Evolutionary conservation across 306 rosid genomes (phyloP).

Genomic region (Quercus rubra): DNA sequence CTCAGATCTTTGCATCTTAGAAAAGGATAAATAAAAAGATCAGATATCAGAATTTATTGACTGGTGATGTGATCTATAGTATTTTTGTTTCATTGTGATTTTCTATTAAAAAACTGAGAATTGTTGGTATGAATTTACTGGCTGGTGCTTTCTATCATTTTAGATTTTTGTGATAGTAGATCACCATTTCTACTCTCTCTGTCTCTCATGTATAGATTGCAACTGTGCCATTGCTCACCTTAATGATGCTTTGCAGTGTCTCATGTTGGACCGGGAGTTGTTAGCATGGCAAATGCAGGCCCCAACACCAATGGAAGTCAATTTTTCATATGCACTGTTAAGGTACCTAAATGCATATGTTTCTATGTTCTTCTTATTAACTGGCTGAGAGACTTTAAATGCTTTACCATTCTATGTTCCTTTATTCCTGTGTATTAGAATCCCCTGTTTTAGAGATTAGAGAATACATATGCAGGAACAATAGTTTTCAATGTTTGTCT

Average conservation of each 20-base stretch:
- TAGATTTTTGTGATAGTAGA: background rate
- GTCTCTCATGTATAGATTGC: background rate
- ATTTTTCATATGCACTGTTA: constrained; percentile 91
- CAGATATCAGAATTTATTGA: background rate
- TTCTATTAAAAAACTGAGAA: background rate
- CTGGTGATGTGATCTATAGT: no score
- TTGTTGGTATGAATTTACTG: background rate
- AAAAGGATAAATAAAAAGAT: background rate
- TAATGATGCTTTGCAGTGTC: constrained; percentile 50
- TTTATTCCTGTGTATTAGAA: background rate
- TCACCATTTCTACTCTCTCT: background rate
- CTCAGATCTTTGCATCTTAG: background rate
- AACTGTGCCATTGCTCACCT: constrained; percentile 6
- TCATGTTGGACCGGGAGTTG: constrained; percentile 80
- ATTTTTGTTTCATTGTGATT: no score
- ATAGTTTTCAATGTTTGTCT: background rate
- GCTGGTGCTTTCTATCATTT: background rate
- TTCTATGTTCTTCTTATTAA: background rate
- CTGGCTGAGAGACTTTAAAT: background rate
- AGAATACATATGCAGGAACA: background rate
- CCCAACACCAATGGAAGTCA: constrained; percentile 98
- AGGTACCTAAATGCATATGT: constrained; percentile 43
- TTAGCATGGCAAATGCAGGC: constrained; percentile 99
- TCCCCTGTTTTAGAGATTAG: background rate
- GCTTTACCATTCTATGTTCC: background rate